Evolutionary conservation across 495 filamentous ascomycete genomes (phyloP), one percentile per base, ranked within the genome.

Genomic region (Penicillium atrosanguineum): DNA sequence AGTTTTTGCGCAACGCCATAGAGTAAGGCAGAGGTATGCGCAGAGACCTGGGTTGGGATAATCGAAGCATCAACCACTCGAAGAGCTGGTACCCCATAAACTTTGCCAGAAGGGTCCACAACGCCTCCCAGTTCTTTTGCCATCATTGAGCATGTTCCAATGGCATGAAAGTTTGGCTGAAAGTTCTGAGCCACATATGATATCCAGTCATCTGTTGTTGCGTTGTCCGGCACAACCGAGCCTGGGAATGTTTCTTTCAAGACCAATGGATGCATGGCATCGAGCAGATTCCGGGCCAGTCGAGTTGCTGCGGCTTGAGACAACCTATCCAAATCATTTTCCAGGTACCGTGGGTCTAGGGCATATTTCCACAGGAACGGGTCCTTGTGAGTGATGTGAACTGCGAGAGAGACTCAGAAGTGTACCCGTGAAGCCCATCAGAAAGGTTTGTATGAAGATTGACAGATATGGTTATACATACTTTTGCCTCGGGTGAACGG

Each of bases 81-180:
- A 34, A 34, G 31, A 12, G 1, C 11, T 34, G 3, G 3, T 3
- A 34, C 31, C 12, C 31, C 31, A 34, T 14, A 34, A 14, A 34
- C 39, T 4, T n/a, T 15, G 14, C 39, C 39, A 34, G 31, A 34
- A 8, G 31, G 65, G 31, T 72, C 68, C 0, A 77, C 75, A 7
- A 77, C 75, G 31, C 75, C 72, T 11, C 75, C 75, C 1, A 67
- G 60, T 45, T 68, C 67, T 15, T 56, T 59, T 4, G 67, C 64
- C 48, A 77, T 62, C 75, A 78, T 77, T 1, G 71, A 59, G 46
- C 69, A 69, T n/a, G 75, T 76, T 9, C 75, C 69, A 16, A 65
- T 62, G 12, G 70, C 70, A 57, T 78, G 75, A 34, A 60, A 72
- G 16, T 72, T 65, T 4, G 68, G 68, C 9, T 59, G 40, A 23